These are phyloP conservation scores for Penicillium sp. DNA, from an alignment of 2,329 filamentous ascomycete species.

Conservation along the genomic window DNA sequence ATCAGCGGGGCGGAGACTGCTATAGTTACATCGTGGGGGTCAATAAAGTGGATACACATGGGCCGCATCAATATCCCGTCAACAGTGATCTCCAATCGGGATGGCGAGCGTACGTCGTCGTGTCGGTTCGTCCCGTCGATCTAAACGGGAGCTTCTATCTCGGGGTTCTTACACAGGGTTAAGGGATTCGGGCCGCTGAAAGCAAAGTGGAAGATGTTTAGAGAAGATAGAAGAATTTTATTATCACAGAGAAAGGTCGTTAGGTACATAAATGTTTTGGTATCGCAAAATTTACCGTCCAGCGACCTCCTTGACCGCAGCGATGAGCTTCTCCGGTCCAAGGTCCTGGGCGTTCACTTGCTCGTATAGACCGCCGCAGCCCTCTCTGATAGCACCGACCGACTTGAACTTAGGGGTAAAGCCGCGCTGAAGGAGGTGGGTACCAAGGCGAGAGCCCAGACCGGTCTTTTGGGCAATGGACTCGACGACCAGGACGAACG, in stretches of 20 bases:
- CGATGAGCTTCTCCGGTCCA: constrained; percentile 34
- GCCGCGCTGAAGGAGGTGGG: constrained; percentile 36
- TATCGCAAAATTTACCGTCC: constrained; percentile 14
- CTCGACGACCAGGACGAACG: constrained; percentile 40
- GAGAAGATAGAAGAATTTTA: background rate
- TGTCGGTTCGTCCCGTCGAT: background rate
- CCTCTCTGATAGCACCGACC: constrained; percentile 40
- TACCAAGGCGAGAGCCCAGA: constrained; percentile 38
- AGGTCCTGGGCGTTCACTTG: constrained; percentile 40
- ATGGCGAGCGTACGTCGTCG: background rate
- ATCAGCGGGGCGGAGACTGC: background rate
- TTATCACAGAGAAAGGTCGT: constrained; percentile 3
- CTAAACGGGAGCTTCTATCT: no score
- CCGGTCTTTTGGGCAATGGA: constrained; percentile 42
- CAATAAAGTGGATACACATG: background rate
- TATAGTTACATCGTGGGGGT: background rate
- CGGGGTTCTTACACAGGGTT: background rate
- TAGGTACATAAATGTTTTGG: background rate
- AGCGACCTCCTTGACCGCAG: constrained; percentile 28
- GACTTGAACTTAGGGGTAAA: constrained; percentile 38
- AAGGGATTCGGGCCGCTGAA: background rate
- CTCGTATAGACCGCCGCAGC: constrained; percentile 39
- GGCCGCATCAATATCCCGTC: background rate
- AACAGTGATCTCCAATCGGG: background rate
- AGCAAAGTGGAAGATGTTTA: background rate